Evolutionary conservation across 495 filamentous ascomycete species (phyloP).

Genomic region (Antarctomyces pellizariae): DNA sequence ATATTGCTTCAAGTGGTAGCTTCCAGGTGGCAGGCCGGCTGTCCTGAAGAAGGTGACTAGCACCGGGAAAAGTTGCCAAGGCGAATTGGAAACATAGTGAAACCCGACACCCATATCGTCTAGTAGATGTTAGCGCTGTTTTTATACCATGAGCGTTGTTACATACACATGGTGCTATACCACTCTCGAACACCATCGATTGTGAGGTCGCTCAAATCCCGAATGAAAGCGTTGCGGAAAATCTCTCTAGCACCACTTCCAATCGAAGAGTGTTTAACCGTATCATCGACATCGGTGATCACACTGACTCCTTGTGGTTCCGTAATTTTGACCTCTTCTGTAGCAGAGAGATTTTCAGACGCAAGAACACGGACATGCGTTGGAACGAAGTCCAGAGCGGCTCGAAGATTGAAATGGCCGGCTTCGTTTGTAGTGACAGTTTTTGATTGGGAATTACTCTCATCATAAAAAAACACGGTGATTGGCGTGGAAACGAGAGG

Average conservation of each 20-base stretch:
- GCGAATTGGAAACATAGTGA: slow-evolving; percentile 85
- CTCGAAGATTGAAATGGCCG: slow-evolving; percentile 64
- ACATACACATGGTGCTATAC: slow-evolving; percentile 58
- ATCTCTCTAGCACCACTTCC: slow-evolving; percentile 70
- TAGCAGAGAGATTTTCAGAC: slow-evolving; percentile 61
- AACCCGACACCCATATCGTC: slow-evolving; percentile 59
- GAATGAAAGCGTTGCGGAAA: slow-evolving; percentile 83
- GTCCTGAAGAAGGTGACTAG: slow-evolving; percentile 59
- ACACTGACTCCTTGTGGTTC: slow-evolving; percentile 69
- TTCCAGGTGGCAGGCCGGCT: slow-evolving; percentile 63
- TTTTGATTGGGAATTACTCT: slow-evolving; percentile 47
- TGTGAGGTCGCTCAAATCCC: slow-evolving; percentile 56
- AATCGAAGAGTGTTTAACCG: slow-evolving; percentile 89
- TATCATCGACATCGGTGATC: slow-evolving; percentile 97
- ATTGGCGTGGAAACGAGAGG: slow-evolving; percentile 50
- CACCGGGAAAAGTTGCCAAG: slow-evolving; percentile 87
- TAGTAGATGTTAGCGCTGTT: no score
- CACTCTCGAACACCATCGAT: slow-evolving; percentile 74
- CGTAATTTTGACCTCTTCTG: slow-evolving; percentile 48
- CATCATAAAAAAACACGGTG: slow-evolving; percentile 84
- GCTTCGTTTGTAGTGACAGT: slow-evolving; percentile 62
- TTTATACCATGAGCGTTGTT: no score
- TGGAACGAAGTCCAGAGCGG: slow-evolving; percentile 67
- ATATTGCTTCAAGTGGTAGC: slow-evolving; percentile 89
- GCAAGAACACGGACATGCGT: slow-evolving; percentile 74